These are phyloP conservation scores for Saprolegnia diclina DNA, from an alignment of 352 stramenopile genomes.

Conservation along the genomic window DNA sequence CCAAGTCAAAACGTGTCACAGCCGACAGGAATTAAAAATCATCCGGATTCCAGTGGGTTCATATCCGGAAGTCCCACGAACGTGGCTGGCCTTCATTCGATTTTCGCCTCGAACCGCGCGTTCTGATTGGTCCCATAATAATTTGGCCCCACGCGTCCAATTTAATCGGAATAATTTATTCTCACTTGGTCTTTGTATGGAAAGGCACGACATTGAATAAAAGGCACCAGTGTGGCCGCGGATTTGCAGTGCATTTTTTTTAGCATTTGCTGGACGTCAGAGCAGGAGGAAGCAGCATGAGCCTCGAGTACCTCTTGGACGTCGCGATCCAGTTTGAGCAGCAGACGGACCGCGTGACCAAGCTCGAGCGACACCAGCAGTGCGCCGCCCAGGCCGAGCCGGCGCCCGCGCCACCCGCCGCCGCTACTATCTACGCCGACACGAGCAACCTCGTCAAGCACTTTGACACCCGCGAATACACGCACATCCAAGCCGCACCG, in stretches of 20 bases:
- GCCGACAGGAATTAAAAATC: neutral
- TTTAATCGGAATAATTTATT: constrained; percentile 18
- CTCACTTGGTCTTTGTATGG: constrained; percentile 15
- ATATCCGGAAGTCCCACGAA: constrained; percentile 22
- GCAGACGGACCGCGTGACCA: neutral
- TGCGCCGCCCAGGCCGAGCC: neutral
- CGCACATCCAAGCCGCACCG: constrained; percentile 5
- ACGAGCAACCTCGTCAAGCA: constrained; percentile 16
- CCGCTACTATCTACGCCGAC: constrained; percentile 6
- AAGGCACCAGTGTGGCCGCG: neutral
- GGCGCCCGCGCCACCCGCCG: neutral
- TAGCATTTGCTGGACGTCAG: constrained; percentile 19
- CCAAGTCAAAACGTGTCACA: neutral
- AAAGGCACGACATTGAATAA: neutral
- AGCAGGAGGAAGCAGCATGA: constrained; percentile 5
- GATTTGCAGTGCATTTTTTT: constrained; percentile 15
- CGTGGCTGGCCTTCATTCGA: constrained; percentile 25
- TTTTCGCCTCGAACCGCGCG: neutral
- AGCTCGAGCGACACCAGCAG: neutral
- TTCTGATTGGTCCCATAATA: constrained; percentile 24
- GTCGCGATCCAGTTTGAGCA: constrained; percentile 26
- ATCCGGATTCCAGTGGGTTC: neutral
- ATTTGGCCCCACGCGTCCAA: neutral
- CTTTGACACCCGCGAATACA: constrained; percentile 14
- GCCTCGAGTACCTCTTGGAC: constrained; percentile 27